Evolutionary conservation across 106 monocot genomes (phyloP).

Genomic region (Allium sativum): DNA sequence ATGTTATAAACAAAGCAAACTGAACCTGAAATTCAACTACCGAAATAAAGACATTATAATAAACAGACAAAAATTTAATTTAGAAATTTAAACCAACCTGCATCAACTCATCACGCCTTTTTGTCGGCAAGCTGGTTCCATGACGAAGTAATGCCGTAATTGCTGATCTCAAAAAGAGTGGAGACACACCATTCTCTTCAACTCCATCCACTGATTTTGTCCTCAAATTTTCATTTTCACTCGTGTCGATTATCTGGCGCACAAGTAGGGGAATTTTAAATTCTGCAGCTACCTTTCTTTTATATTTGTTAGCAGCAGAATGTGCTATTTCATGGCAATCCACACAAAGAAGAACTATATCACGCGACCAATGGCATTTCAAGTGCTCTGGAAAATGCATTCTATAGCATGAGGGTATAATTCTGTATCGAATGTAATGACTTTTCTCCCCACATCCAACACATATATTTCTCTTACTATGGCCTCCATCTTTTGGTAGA

Average conservation of each 20-base stretch:
- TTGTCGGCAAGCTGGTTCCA: conserved; percentile 70
- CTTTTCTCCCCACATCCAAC: conserved; percentile 92
- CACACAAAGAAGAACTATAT: conserved; percentile 92
- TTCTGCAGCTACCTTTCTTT: conserved; percentile 66
- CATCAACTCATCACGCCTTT: conserved; percentile 57
- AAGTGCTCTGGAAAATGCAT: conserved; percentile 98
- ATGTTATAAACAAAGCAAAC: too few relatives aligned
- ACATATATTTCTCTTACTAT: conserved; percentile 92
- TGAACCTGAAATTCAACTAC: too few relatives aligned
- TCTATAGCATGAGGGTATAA: conserved; percentile 98
- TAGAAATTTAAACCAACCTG: conserved; percentile 15
- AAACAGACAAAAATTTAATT: too few relatives aligned
- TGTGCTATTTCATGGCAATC: conserved; percentile 98
- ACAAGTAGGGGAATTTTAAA: conserved; percentile 82
- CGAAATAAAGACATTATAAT: too few relatives aligned
- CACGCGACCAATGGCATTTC: conserved; percentile 96
- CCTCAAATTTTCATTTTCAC: conserved; percentile 29
- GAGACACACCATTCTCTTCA: conserved; percentile 56
- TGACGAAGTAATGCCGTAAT: conserved; percentile 91
- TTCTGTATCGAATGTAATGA: conserved; percentile 86
- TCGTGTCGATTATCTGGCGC: conserved; percentile 47
- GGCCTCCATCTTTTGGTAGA: conserved; percentile 89
- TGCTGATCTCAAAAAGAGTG: conserved; percentile 80
- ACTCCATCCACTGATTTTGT: conserved; percentile 8
- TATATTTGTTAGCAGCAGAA: conserved; percentile 86